A percentile compares a stretch with the other conserved stretches of the same genome.
Conservation (phyloP, 768 basidiomycete species). For the Suillus clintonianus region DNA sequence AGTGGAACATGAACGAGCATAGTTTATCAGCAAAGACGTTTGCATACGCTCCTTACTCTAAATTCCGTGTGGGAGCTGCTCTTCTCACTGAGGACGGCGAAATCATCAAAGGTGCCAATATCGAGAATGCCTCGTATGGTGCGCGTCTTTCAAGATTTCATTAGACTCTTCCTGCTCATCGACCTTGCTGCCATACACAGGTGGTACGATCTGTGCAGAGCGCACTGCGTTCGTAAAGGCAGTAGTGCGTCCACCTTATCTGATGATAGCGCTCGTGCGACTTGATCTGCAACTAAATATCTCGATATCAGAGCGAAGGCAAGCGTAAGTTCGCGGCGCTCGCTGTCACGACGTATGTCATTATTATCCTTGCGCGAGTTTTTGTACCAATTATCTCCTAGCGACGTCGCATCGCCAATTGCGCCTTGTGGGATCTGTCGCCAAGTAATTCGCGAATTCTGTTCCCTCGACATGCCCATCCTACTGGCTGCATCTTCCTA, state of each 20-base stretch:
- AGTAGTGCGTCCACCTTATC: constrained; percentile 54
- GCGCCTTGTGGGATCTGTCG: constrained; percentile 96
- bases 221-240: constrained; percentile 95
- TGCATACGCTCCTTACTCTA: constrained; percentile 84
- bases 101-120: constrained; percentile 84
- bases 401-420: constrained; percentile 65
- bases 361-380: too few species aligned
- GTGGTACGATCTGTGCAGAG: constrained; percentile 92
- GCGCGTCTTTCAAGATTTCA: constrained; percentile 15
- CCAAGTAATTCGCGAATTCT: constrained; percentile 89
- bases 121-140: constrained; percentile 96
- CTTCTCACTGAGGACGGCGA: constrained; percentile 67
- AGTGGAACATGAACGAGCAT: constrained; percentile 8
- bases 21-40: constrained; percentile 57
- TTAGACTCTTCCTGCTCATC: background rate
- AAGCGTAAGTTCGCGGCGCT: constrained; percentile 68
- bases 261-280: background rate
- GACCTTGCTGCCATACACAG: constrained; percentile 37
- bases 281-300: background rate
- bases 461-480: constrained; percentile 69
- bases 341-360: constrained; percentile 74
- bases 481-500: constrained; percentile 71
- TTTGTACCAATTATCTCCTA: constrained; percentile 26
- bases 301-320: constrained; percentile 70
- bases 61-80: constrained; percentile 92